Conservation (phyloP, 768 basidiomycete species). For the Hortiboletus campestris region DNA sequence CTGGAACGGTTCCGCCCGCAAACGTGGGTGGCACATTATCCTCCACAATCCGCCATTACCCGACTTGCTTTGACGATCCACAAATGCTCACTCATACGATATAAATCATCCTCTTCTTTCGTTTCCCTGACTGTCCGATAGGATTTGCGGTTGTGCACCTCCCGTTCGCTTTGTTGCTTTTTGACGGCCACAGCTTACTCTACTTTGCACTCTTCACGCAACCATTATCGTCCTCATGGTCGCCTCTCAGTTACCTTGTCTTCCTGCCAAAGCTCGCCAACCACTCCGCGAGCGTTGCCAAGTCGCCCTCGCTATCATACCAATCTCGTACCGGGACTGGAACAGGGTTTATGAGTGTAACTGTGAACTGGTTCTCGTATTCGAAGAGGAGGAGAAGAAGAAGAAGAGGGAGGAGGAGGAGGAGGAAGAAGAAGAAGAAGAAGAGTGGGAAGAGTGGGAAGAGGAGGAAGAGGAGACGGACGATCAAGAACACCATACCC, state of each 20-base stretch:
- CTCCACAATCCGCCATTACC: not conserved
- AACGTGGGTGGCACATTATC: not conserved
- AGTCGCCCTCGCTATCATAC: conserved; percentile 3
- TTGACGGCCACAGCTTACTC: not conserved
- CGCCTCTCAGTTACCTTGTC: not conserved
- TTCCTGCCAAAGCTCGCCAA: not conserved
- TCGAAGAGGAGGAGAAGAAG: not conserved
- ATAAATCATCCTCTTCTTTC: not conserved
- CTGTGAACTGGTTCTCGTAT: not conserved
- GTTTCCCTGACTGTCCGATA: not conserved
- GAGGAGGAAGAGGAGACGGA: not conserved
- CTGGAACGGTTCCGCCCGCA: not conserved
- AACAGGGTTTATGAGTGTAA: not conserved
- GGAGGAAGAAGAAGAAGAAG: not conserved
- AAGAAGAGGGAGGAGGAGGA: not conserved
- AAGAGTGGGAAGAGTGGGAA: not conserved
- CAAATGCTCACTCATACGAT: not conserved
- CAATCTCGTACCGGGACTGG: conserved; percentile 8
- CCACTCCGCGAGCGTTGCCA: conserved; percentile 12
- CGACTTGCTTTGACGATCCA: not conserved
- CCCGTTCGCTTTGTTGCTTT: not conserved
- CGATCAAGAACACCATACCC: not conserved
- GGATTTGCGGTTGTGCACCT: not conserved
- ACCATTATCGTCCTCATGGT: not conserved
- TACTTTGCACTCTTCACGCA: no score